Percentiles rank a stretch among this genome's conserved stretches.
Evolutionary conservation across 805 yeast genomes (phyloP).

Genomic region (Yamadazyma paraphyllophila): DNA sequence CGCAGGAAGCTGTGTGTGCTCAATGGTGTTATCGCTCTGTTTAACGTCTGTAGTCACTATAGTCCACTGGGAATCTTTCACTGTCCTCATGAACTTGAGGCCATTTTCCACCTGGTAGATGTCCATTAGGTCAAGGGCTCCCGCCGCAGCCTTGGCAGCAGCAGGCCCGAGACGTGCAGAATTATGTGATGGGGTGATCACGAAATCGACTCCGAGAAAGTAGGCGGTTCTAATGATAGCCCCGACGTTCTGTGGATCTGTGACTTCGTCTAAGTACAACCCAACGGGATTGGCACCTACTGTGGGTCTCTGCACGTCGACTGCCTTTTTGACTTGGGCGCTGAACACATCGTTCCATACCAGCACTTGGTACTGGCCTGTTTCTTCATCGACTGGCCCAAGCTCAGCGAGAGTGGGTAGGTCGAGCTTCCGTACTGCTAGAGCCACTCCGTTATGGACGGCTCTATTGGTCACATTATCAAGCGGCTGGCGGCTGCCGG

Average conservation of each 20-base stretch:
- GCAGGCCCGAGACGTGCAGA: conserved; percentile 75
- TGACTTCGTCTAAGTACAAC: conserved; percentile 70
- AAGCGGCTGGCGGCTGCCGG: conserved; percentile 49
- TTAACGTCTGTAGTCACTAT: conserved; percentile 59
- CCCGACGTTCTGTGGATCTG: conserved; percentile 87
- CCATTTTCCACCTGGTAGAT: conserved; percentile 61
- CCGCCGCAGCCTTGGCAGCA: conserved; percentile 78
- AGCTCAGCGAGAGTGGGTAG: conserved; percentile 28
- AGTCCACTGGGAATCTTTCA: conserved; percentile 63
- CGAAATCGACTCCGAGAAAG: conserved; percentile 78
- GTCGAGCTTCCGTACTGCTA: conserved; percentile 59
- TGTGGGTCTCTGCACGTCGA: conserved; percentile 18
- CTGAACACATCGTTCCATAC: conserved; percentile 10
- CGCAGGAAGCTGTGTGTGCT: conserved; percentile 40
- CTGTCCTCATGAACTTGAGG: conserved; percentile 55
- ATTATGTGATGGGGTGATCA: conserved; percentile 65
- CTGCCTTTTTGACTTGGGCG: conserved; percentile 7
- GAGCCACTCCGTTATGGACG: conserved; percentile 77
- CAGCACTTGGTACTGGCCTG: conserved; percentile 5
- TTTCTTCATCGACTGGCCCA: conserved; percentile 21
- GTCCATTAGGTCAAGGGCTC: conserved; percentile 74
- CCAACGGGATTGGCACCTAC: conserved; percentile 55
- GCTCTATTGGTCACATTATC: conserved; percentile 62
- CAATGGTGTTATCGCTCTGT: conserved; percentile 33
- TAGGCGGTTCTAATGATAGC: conserved; percentile 78